Evolutionary conservation across 306 rosid genomes (phyloP), one percentile per base, ranked within the genome.

Genomic region (Cicer arietinum): DNA sequence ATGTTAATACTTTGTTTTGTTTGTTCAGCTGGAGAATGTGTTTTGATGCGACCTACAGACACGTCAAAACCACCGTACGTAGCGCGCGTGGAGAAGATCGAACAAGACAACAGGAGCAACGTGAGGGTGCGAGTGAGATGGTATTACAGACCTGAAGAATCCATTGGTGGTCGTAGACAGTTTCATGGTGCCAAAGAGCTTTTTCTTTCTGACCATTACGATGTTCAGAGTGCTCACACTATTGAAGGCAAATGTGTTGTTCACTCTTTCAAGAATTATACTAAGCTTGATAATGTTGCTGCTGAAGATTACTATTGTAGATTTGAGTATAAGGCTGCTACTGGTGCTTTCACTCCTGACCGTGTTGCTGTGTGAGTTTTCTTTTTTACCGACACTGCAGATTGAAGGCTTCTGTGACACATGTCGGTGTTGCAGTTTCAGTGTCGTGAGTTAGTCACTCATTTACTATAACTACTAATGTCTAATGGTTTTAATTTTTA

Each of bases 241-340:
- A 89, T 91, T 51, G 97, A 91, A 83, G 92, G 97, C 13, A 89
- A 86, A 74, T 91, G 97, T 60, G 66, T 70, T 39, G 97, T 91
- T 17, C 97, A 91, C 83, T 69, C 93, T n/a, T 86, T 91, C 58
- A 91, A 91, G 83, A 91, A 81, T 80, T 91, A 91, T 73, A 89
- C 97, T 0, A 91, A 91, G 83, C 97, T 91, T 39, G 95, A 89
- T 71, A 87, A 90, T 86, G 97, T 92, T n/a, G 90, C 89, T 44
- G 79, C 92, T 58, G 97, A 92, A 73, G 96, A 92, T 82, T 92
- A 87, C 64, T 92, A 84, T 69, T 90, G 92, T 82, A 86, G 97
- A 54, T 92, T 92, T 63, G 96, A 92, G 85, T 92, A 92, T 80
- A 92, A 92, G 77, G 97, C 97, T 81, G 90, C 92, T 65, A 88